Conservation (phyloP, 192 early-diverging fungal genomes). For the Backusella morwellensis region DNA sequence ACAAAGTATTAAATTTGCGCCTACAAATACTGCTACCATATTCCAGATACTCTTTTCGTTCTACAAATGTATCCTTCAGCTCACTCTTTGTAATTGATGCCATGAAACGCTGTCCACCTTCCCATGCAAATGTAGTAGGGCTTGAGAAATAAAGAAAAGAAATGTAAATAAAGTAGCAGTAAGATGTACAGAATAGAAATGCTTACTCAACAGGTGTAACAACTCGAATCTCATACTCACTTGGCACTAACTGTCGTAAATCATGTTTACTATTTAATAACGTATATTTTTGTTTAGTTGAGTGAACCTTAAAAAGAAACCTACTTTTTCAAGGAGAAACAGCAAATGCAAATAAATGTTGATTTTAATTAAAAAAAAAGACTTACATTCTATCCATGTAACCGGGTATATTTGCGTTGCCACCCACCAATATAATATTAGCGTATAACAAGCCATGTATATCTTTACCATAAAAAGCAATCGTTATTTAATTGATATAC, state of each 20-base stretch:
- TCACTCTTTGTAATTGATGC: conserved; percentile 43
- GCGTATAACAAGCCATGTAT: conserved; percentile 62
- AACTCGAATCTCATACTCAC: conserved; percentile 55
- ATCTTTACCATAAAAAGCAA: conserved; percentile 36
- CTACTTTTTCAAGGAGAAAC: background rate
- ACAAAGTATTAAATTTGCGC: conserved; percentile 39
- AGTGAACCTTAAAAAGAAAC: background rate
- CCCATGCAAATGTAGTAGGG: conserved; percentile 56
- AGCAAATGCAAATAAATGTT: background rate
- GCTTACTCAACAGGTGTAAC: conserved; percentile 59
- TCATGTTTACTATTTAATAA: conserved; percentile 37
- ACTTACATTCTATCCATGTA: conserved; percentile 60
- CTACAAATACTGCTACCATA: conserved; percentile 55
- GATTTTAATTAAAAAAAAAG: background rate
- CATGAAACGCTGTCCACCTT: conserved; percentile 50
- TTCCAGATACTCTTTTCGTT: conserved; percentile 62
- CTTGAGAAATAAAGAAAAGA: conserved; percentile 32
- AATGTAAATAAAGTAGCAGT: conserved; percentile 1
- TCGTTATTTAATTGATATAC: background rate
- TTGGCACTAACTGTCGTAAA: conserved; percentile 52
- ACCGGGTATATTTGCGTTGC: conserved; percentile 62
- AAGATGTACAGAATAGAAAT: background rate
- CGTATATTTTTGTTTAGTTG: background rate
- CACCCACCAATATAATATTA: conserved; percentile 69
- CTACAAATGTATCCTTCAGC: conserved; percentile 49